Evolutionary conservation across 2,329 filamentous ascomycete genomes (phyloP).

Genomic region (Pseudogymnoascus sp.): DNA sequence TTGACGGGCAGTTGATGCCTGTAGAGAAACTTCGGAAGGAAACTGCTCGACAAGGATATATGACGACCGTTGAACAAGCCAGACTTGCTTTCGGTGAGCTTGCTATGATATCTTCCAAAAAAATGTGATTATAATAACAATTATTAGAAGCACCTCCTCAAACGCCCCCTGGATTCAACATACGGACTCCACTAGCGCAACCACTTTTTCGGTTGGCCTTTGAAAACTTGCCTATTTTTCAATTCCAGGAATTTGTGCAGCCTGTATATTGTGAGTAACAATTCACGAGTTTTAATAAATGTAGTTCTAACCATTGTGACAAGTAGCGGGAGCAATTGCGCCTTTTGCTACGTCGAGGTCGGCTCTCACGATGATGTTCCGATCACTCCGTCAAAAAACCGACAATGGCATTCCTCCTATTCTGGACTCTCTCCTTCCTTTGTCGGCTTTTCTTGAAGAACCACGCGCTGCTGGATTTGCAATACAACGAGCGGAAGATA

Average conservation of each 20-base stretch:
- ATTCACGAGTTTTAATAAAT: not conserved
- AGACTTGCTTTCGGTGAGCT: not conserved
- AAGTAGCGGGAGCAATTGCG: not conserved
- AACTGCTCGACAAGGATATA: conserved; percentile 7
- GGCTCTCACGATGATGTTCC: not conserved
- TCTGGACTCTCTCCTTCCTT: not conserved
- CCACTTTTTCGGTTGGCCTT: not conserved
- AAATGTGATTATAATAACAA: not conserved
- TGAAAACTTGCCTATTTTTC: not conserved
- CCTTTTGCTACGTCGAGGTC: not conserved
- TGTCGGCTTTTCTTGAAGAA: not conserved
- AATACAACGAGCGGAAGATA: not conserved
- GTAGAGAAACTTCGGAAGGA: conserved; percentile 11
- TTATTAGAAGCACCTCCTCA: not conserved
- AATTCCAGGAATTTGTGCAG: not conserved
- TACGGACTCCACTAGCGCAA: not conserved
- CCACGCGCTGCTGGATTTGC: not conserved
- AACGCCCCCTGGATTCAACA: conserved; percentile 9
- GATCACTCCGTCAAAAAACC: not conserved
- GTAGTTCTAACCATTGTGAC: not conserved
- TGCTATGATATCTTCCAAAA: not conserved
- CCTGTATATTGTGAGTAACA: not conserved
- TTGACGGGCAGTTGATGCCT: conserved; percentile 2
- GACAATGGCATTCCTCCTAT: not conserved
- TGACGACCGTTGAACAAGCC: not conserved